Evolutionary conservation across 371 early-diverging fungal genomes (phyloP), one percentile per base, ranked within the genome.

Genomic region (Rhizopus arrhizus): DNA sequence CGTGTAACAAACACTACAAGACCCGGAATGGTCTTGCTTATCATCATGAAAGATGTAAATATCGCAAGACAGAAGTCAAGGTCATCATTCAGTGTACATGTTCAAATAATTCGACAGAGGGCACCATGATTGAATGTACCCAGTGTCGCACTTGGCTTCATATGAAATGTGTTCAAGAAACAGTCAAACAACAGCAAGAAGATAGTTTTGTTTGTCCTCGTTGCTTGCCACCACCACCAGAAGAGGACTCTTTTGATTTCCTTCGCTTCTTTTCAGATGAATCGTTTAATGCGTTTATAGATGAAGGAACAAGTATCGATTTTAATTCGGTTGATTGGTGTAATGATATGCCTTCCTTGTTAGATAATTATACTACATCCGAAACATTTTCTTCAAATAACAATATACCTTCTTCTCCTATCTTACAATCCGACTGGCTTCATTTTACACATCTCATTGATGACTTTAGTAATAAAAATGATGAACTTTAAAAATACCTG

Each of bases 81-180:
- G 64, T 58, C 3, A 53, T 69, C 13, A 72, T 75, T 33, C 65
- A 67, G 29, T 82, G 82, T 48, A 57, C 80, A 15, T 82, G 82
- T 49, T 29, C 15, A 16, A 59, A 64, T 52, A 61, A 66, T 10
- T 58, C 66, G 16, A 66, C 70, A 16, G 70, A 74, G 8, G 75
- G 70, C 3, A 67, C 66, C 3, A 69, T 85, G 74, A 70, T 85
- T 15, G 78, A 82, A 61, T 85, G 85, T 40, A 73, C 73, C 42
- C 54, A 72, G n/a, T 85, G 85, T 56, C 56, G 75, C 50, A 68
- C 62, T 15, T 82, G 82, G 82, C 74, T 83, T 15, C 85, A 85
- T 68, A 47, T 72, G 8, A 73, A 73, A 12, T 85, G 85, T 54
- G 53, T 78, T 43, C 73, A 77, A 33, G 64, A 69, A 3, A 67